These are phyloP conservation scores for Parmelia sp. DNA, from an alignment of 495 filamentous ascomycete genomes.

Conservation along the genomic window DNA sequence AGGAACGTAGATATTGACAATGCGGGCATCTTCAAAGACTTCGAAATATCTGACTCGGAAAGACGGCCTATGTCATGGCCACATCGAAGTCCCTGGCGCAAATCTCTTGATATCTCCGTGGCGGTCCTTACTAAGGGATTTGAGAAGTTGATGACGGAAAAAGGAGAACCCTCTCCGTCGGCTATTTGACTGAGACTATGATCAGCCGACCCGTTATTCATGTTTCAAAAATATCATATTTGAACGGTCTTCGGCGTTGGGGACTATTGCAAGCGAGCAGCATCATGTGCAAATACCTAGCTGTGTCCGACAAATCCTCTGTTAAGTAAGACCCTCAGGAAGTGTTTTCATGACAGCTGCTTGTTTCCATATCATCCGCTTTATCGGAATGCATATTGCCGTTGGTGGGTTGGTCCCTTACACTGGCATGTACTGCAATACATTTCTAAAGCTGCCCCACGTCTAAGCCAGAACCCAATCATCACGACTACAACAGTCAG, in stretches of 20 bases:
- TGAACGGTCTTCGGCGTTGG: background rate
- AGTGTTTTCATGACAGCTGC: background rate
- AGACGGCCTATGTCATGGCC: conserved; percentile 15
- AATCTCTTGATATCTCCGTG: conserved; percentile 10
- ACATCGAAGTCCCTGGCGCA: background rate
- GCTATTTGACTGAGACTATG: background rate
- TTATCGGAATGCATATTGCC: no score
- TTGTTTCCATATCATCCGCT: no score
- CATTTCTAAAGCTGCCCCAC: no score
- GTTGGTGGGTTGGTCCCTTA: no score
- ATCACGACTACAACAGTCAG: no score
- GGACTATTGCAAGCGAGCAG: background rate
- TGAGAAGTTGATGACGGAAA: conserved; percentile 1
- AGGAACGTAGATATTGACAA: background rate
- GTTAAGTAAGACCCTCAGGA: background rate
- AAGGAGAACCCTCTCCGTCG: background rate
- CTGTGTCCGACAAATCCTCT: background rate
- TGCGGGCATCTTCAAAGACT: background rate
- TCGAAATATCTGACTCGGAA: background rate
- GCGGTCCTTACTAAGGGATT: conserved; percentile 8
- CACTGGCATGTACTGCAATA: no score
- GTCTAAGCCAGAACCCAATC: no score
- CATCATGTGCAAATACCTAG: background rate
- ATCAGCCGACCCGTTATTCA: background rate
- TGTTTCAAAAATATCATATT: background rate